A percentile compares a stretch with the other conserved stretches of the same genome.
These are phyloP conservation scores for Nymphaea thermarum DNA, from an alignment of 164 flowering plant genomes.

Conservation along the genomic window DNA sequence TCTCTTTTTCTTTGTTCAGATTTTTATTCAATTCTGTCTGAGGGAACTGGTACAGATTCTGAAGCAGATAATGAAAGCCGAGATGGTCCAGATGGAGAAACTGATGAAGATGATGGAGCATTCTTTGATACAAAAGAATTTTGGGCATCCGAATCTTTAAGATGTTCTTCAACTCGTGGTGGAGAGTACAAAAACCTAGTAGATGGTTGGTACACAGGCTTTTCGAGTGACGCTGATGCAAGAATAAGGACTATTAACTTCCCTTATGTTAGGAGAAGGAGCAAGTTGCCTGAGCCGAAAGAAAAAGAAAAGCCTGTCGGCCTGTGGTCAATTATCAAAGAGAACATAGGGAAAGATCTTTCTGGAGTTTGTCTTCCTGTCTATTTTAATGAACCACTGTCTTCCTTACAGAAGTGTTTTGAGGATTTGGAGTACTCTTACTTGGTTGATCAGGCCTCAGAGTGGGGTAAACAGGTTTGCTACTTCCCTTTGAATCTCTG, in stretches of 20 bases:
- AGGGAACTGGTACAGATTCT: slow-evolving; percentile 75
- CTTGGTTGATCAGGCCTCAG: slow-evolving; percentile 83
- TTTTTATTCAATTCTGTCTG: slow-evolving; percentile 90
- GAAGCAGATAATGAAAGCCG: slow-evolving; percentile 87
- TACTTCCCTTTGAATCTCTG: slow-evolving; percentile 8
- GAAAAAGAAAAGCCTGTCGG: slow-evolving; percentile 97
- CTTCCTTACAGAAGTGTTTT: slow-evolving; percentile 94
- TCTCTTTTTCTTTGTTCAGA: slow-evolving; percentile 30
- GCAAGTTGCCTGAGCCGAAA: slow-evolving; percentile 87
- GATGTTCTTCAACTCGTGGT: slow-evolving; percentile 77
- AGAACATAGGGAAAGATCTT: slow-evolving; percentile 93
- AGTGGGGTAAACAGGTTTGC: slow-evolving; percentile 97
- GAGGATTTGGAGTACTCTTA: slow-evolving; percentile 96
- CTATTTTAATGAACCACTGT: slow-evolving; percentile 95
- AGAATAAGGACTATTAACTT: slow-evolving; percentile 44
- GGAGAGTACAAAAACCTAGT: slow-evolving; percentile 30
- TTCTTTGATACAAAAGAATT: slow-evolving; percentile 87
- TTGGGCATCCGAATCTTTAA: slow-evolving; percentile 56
- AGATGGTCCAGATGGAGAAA: slow-evolving; percentile 75
- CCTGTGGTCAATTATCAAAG: slow-evolving; percentile 95
- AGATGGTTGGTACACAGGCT: background rate
- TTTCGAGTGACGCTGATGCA: slow-evolving; percentile 21
- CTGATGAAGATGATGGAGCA: slow-evolving; percentile 80
- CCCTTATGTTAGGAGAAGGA: slow-evolving; percentile 79
- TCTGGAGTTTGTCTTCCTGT: slow-evolving; percentile 99